phyloP scores from a whole-genome alignment of 371 early-diverging fungal species.

The Mortierella sp. region DNA sequence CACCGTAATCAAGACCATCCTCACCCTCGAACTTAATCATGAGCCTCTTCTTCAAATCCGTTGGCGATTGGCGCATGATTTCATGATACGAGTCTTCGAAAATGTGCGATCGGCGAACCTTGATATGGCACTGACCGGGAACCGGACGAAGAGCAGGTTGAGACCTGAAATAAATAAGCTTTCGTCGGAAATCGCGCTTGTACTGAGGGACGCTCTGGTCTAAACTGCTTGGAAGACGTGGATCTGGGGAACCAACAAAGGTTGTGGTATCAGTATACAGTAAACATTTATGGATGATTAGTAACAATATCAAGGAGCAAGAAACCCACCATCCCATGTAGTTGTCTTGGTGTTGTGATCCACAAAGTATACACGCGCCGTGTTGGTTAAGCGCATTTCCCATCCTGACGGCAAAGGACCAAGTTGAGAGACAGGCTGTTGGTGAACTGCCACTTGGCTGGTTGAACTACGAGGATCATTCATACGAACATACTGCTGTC shows the following conservation, averaged over 20 bases:
- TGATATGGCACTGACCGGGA: slow-evolving; percentile 95
- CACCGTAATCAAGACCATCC: slow-evolving; percentile 99
- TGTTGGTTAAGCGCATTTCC: slow-evolving; percentile 97
- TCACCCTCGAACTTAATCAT: slow-evolving; percentile 99
- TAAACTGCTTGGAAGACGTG: slow-evolving; percentile 92
- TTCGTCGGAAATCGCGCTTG: slow-evolving; percentile 97
- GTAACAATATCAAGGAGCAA: slow-evolving; percentile 61
- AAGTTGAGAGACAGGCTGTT: slow-evolving; percentile 80
- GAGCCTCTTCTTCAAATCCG: slow-evolving; percentile 92
- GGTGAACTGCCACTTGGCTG: slow-evolving; percentile 73
- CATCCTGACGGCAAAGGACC: slow-evolving; percentile 95
- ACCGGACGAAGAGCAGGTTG: slow-evolving; percentile 91
- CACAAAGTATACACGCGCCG: slow-evolving; percentile 94
- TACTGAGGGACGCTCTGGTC: slow-evolving; percentile 97
- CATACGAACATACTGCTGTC: slow-evolving; percentile 70
- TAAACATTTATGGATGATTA: neutral
- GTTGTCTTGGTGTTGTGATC: slow-evolving; percentile 96
- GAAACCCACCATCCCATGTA: slow-evolving; percentile 88
- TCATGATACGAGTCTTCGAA: slow-evolving; percentile 96
- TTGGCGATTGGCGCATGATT: slow-evolving; percentile 88
- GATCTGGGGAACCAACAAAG: slow-evolving; percentile 72
- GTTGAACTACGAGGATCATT: slow-evolving; percentile 58
- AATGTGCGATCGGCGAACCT: slow-evolving; percentile 87
- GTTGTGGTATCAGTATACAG: too few species aligned
- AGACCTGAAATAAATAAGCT: slow-evolving; percentile 94